phyloP scores from a whole-genome alignment of 192 early-diverging fungal species.

The Coemansia sp. region DNA sequence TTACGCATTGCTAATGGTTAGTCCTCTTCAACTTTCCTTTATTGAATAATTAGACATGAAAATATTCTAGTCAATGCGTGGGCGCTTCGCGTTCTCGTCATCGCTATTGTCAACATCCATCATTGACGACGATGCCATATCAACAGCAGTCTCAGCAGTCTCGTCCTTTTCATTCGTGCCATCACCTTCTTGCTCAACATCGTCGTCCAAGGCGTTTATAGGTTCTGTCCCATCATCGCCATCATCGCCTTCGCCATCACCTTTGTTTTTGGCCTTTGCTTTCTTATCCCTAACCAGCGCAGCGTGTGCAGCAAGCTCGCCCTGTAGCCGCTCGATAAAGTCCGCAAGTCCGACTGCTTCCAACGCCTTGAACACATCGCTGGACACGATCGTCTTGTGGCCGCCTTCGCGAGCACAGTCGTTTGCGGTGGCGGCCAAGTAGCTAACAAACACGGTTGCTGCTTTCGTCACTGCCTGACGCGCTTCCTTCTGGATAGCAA shows the following conservation, averaged over 20 bases:
- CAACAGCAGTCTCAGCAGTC: conserved; percentile 5
- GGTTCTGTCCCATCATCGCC: conserved; percentile 3
- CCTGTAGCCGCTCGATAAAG: conserved; percentile 34
- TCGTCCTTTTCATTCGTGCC: conserved; percentile 6
- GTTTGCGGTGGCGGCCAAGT: conserved; percentile 46
- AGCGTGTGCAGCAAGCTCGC: conserved; percentile 26
- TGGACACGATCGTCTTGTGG: conserved; percentile 45
- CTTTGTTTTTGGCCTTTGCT: conserved; percentile 23
- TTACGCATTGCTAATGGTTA: too few relatives aligned
- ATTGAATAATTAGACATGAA: too few relatives aligned
- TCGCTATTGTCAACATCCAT: conserved; percentile 27
- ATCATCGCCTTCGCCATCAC: conserved; percentile 8
- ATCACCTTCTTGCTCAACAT: not conserved
- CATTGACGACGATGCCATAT: not conserved
- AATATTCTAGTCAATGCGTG: conserved; percentile 13
- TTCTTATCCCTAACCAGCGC: conserved; percentile 33
- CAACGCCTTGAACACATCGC: conserved; percentile 38
- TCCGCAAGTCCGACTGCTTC: conserved; percentile 44
- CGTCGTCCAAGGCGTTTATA: not conserved
- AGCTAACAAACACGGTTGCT: conserved; percentile 45
- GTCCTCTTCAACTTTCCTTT: too few relatives aligned
- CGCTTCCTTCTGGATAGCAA: conserved; percentile 47
- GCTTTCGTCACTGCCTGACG: conserved; percentile 33
- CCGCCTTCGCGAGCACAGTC: conserved; percentile 46
- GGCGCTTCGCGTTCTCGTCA: conserved; percentile 20